Conservation (phyloP, 352 stramenopile species). For the Globisporangium cederbergense region DNA sequence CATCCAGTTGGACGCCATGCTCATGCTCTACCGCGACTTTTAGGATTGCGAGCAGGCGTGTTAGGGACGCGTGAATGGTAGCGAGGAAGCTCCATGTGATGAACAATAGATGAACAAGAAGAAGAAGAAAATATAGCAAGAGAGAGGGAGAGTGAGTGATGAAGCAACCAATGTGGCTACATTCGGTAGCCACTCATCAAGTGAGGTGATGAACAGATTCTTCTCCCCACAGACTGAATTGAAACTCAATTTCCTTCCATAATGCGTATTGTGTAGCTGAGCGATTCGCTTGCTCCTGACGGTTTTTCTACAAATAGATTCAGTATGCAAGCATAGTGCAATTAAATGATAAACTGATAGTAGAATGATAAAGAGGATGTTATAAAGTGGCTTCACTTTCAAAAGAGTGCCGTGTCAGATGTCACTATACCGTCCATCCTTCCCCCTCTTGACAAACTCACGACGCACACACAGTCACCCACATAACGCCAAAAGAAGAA, state of each 20-base stretch:
- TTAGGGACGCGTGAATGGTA: neutral
- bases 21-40: constrained; percentile 89
- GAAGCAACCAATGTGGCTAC: neutral
- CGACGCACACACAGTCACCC: neutral
- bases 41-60: constrained; percentile 25
- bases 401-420: neutral
- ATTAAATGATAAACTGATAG: neutral
- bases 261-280: neutral
- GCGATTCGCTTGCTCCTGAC: neutral
- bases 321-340: neutral
- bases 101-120: constrained; percentile 8
- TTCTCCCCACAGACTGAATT: constrained; percentile 1
- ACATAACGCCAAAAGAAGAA: neutral
- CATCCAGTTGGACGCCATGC: constrained; percentile 83
- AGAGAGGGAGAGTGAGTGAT: too few species aligned
- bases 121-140: neutral
- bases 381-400: neutral
- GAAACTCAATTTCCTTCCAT: neutral
- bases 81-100: neutral
- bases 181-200: neutral
- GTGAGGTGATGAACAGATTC: neutral
- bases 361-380: neutral
- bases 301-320: neutral
- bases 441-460: neutral
- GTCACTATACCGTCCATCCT: neutral